Evolutionary conservation across 2,329 filamentous ascomycete species (phyloP).

Genomic region (Chrysosphaeria jannelii): DNA sequence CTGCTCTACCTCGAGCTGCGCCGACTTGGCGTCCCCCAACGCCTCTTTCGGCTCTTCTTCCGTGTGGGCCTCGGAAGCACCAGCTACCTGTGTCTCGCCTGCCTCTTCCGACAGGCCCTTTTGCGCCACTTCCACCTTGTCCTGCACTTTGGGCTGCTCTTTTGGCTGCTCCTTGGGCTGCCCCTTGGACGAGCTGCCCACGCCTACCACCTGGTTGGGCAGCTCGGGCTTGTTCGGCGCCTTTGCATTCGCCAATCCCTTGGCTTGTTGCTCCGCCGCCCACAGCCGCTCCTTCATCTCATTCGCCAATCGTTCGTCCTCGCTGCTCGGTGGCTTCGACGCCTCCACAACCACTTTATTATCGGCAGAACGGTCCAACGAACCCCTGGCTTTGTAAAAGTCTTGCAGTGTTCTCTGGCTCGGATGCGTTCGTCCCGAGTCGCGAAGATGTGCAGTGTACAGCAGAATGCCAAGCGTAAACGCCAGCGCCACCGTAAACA

Average conservation of each 20-base stretch:
- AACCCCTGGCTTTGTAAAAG: conserved; percentile 30
- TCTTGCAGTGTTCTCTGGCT: conserved; percentile 15
- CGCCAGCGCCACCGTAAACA: conserved; percentile 32
- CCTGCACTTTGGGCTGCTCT: too few relatives aligned
- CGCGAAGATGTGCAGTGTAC: conserved; percentile 30
- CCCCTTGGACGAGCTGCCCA: conserved; percentile 24
- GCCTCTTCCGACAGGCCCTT: conserved; percentile 8
- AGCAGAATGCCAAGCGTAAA: conserved; percentile 40
- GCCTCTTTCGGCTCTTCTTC: conserved; percentile 10
- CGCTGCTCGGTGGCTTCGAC: too few relatives aligned
- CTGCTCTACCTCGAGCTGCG: conserved; percentile 38
- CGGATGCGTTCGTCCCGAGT: conserved; percentile 16
- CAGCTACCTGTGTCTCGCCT: conserved; percentile 6
- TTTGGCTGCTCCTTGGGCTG: conserved; percentile 12
- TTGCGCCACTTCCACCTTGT: conserved; percentile 2
- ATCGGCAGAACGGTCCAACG: conserved; percentile 16
- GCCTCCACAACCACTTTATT: conserved; percentile 23
- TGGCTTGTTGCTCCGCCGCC: conserved; percentile 37
- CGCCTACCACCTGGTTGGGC: conserved; percentile 24
- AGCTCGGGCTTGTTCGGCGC: conserved; percentile 26
- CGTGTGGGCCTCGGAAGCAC: conserved; percentile 10
- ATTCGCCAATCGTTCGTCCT: conserved; percentile 20
- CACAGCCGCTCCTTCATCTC: conserved; percentile 30
- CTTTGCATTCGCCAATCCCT: conserved; percentile 38
- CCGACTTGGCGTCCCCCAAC: conserved; percentile 27